Evolutionary conservation across 345 rosid genomes (phyloP).

Genomic region (Passiflora organensis): DNA sequence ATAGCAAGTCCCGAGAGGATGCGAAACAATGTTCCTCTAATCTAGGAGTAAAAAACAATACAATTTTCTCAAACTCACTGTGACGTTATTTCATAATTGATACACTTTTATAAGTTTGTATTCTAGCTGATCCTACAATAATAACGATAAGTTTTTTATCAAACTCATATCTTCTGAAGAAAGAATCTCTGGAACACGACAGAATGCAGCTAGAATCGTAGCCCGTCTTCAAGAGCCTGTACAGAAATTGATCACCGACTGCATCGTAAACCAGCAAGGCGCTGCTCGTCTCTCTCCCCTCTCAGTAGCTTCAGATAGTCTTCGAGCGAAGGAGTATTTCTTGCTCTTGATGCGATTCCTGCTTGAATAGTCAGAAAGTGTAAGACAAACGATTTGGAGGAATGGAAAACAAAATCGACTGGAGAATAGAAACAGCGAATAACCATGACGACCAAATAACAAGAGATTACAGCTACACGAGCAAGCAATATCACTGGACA

Average conservation of each 20-base stretch:
- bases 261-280: constrained; percentile 84
- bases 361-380: neutral
- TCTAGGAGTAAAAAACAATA: too few relatives aligned
- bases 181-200: constrained; percentile 69
- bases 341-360: constrained; percentile 12
- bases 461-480: too few relatives aligned
- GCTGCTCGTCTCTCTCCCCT: constrained; percentile 92
- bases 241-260: constrained; percentile 59
- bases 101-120: too few relatives aligned
- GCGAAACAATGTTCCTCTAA: too few relatives aligned
- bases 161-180: constrained; percentile 64
- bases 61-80: too few relatives aligned
- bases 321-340: constrained; percentile 48
- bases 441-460: constrained; percentile 17
- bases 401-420: neutral
- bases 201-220: constrained; percentile 71
- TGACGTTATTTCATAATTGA: too few relatives aligned
- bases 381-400: neutral
- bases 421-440: neutral
- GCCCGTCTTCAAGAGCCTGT: constrained; percentile 75
- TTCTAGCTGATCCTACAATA: too few relatives aligned
- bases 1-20: too few relatives aligned
- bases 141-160: too few relatives aligned
- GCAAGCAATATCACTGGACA: neutral
- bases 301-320: constrained; percentile 72